Evolutionary conservation across 768 basidiomycete genomes (phyloP).

Genomic region (Suillus variegatus): DNA sequence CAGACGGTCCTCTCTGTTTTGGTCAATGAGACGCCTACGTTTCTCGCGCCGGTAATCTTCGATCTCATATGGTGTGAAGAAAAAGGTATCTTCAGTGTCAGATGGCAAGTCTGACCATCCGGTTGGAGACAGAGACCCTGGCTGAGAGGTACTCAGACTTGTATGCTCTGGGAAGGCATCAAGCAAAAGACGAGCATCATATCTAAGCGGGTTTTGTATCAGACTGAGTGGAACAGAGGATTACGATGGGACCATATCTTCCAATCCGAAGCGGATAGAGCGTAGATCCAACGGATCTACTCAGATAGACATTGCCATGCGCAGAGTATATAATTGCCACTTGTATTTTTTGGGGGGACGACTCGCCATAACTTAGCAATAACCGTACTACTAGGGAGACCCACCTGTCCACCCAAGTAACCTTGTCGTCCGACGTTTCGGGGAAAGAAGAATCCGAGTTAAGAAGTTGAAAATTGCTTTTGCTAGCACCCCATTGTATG

Average conservation of each 20-base stretch:
- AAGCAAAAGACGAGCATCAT: slow-evolving; percentile 77
- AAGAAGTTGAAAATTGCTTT: slow-evolving; percentile 1
- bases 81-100: slow-evolving; percentile 84
- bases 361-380: not conserved
- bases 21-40: slow-evolving; percentile 61
- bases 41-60: slow-evolving; percentile 71
- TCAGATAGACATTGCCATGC: slow-evolving; percentile 5
- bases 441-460: slow-evolving; percentile 12
- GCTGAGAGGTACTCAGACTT: not conserved
- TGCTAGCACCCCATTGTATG: slow-evolving; percentile 32
- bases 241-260: slow-evolving; percentile 23
- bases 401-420: slow-evolving; percentile 85
- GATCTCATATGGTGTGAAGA: slow-evolving; percentile 65
- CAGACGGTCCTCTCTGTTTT: slow-evolving; percentile 64
- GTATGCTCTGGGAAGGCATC: slow-evolving; percentile 43
- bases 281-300: slow-evolving; percentile 12
- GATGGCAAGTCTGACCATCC: slow-evolving; percentile 89
- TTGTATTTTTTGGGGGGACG: not conserved
- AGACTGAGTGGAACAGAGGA: slow-evolving; percentile 12
- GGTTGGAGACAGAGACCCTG: slow-evolving; percentile 43
- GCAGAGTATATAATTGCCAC: slow-evolving; percentile 1
- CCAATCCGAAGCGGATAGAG: not conserved
- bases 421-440: slow-evolving; percentile 19
- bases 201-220: slow-evolving; percentile 48
- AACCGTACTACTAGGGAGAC: slow-evolving; percentile 34